phyloP scores from a whole-genome alignment of 257 asterid species.

The Ocimum tenuiflorum region DNA sequence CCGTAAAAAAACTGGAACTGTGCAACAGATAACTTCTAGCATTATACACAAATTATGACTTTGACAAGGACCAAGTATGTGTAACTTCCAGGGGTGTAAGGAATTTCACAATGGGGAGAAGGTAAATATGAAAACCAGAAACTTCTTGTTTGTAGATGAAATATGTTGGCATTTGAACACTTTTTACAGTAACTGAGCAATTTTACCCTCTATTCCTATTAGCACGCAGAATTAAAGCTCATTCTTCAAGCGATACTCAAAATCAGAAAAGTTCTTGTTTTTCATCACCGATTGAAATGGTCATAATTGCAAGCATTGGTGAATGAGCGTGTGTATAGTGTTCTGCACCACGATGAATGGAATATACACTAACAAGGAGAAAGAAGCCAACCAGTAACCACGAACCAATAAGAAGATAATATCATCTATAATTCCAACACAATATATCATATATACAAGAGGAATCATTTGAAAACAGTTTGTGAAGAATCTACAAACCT shows the following conservation, averaged over 20 bases:
- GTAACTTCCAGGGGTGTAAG: background rate
- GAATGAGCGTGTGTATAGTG: background rate
- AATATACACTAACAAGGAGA: background rate
- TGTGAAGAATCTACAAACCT: slow-evolving; percentile 38
- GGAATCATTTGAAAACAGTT: background rate
- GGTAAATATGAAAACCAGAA: background rate
- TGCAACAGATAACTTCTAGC: background rate
- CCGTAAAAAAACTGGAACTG: background rate
- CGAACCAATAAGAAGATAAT: background rate
- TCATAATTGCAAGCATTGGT: background rate
- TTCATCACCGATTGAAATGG: background rate
- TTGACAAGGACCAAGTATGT: background rate
- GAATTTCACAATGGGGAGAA: background rate
- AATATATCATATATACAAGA: slow-evolving; percentile 13
- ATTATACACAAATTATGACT: background rate
- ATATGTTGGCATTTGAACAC: slow-evolving; percentile 11
- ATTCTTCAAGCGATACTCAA: slow-evolving; percentile 8
- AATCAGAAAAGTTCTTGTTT: no score
- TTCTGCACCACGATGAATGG: background rate
- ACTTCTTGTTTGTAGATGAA: background rate
- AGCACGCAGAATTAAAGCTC: slow-evolving; percentile 11
- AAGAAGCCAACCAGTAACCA: background rate
- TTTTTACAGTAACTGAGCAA: slow-evolving; percentile 15
- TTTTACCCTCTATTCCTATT: slow-evolving; percentile 20
- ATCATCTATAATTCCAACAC: background rate